phyloP scores from a whole-genome alignment of 345 rosid species.

The Rhizophora mangle region DNA sequence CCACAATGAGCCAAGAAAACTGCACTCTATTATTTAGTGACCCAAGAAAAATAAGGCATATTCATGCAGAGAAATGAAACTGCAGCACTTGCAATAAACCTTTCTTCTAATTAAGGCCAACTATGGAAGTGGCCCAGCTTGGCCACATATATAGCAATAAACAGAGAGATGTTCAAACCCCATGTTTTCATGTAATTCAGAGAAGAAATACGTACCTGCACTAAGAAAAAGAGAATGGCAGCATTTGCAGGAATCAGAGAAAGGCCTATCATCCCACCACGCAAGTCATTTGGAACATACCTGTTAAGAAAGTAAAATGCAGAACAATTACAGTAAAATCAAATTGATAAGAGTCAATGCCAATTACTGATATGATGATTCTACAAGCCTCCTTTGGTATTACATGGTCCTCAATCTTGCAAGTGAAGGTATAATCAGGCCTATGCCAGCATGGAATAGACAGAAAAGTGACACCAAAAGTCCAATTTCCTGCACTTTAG shows the following conservation, averaged over 20 bases:
- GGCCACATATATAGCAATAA: neutral
- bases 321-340: slow-evolving; percentile 10
- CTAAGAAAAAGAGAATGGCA: slow-evolving; percentile 51
- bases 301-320: slow-evolving; percentile 34
- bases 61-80: neutral
- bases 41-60: neutral
- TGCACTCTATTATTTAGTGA: too few relatives aligned
- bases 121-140: neutral
- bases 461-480: slow-evolving; percentile 65
- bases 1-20: too few relatives aligned
- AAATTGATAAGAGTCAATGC: slow-evolving; percentile 6
- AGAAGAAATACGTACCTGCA: slow-evolving; percentile 46
- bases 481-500: slow-evolving; percentile 71
- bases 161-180: slow-evolving; percentile 1
- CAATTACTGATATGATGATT: neutral
- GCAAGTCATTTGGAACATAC: slow-evolving; percentile 86
- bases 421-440: slow-evolving; percentile 73
- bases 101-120: neutral
- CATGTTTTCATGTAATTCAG: neutral
- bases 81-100: neutral
- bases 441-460: slow-evolving; percentile 66
- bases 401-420: slow-evolving; percentile 92
- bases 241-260: slow-evolving; percentile 87
- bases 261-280: slow-evolving; percentile 93
- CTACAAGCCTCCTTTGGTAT: slow-evolving; percentile 12